Conservation (phyloP, 768 basidiomycete species). For the Baorangia bicolor region DNA sequence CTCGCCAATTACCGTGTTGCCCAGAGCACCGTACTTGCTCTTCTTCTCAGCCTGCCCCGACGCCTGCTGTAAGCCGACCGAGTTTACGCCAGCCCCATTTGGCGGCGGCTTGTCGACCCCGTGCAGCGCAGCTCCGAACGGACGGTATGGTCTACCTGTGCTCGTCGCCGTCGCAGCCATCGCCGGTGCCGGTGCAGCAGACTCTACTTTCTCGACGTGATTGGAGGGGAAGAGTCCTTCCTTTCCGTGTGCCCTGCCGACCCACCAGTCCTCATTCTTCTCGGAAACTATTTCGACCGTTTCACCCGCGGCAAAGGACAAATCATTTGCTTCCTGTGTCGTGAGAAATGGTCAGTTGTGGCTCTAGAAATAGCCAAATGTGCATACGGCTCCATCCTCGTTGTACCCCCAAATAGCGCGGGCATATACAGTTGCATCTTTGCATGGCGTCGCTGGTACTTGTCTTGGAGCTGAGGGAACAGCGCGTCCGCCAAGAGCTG, state of each 20-base stretch:
- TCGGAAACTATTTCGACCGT: conserved; percentile 76
- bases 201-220: conserved; percentile 60
- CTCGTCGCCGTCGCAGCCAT: not conserved
- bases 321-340: conserved; percentile 72
- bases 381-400: conserved; percentile 50
- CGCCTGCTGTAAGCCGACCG: conserved; percentile 30
- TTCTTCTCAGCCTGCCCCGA: conserved; percentile 45
- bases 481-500: conserved; percentile 4
- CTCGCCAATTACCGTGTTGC: conserved; percentile 49
- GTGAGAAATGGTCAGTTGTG: conserved; percentile 4
- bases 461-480: conserved; percentile 20
- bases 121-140: conserved; percentile 40
- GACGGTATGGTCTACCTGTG: conserved; percentile 27
- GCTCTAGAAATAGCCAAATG: not conserved
- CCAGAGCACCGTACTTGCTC: conserved; percentile 54
- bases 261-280: conserved; percentile 88
- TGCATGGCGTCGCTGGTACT: conserved; percentile 2
- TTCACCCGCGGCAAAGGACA: conserved; percentile 75
- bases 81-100: conserved; percentile 27
- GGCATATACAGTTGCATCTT: conserved; percentile 34
- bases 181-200: not conserved
- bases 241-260: conserved; percentile 58
- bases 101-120: conserved; percentile 34
- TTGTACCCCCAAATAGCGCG: conserved; percentile 69
- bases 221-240: conserved; percentile 79